Evolutionary conservation across 2,329 filamentous ascomycete genomes (phyloP).

Genomic region (Colletotrichum sp.): DNA sequence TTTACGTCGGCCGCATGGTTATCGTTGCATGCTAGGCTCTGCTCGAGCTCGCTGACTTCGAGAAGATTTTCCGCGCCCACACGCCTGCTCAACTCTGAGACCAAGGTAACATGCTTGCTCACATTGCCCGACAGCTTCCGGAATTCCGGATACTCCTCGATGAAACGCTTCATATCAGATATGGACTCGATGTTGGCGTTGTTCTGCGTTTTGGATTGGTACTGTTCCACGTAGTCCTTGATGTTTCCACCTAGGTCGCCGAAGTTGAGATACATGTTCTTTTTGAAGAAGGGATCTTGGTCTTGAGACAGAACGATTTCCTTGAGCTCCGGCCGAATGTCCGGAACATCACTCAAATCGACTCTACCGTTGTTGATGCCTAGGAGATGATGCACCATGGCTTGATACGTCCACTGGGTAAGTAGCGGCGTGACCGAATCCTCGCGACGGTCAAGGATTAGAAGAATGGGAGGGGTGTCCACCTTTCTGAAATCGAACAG

Average conservation of each 20-base stretch:
- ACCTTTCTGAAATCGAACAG: slow-evolving; percentile 95
- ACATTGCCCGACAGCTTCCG: slow-evolving; percentile 96
- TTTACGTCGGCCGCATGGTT: slow-evolving; percentile 93
- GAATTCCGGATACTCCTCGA: slow-evolving; percentile 98
- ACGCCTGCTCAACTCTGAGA: slow-evolving; percentile 88
- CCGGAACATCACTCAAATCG: slow-evolving; percentile 82
- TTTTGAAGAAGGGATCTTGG: slow-evolving; percentile 97
- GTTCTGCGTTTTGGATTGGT: slow-evolving; percentile 96
- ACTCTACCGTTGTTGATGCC: slow-evolving; percentile 96
- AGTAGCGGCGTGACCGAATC: slow-evolving; percentile 94
- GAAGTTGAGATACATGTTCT: slow-evolving; percentile 99
- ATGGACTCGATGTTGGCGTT: slow-evolving; percentile 97
- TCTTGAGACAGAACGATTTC: slow-evolving; percentile 97
- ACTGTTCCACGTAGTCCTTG: slow-evolving; percentile 98
- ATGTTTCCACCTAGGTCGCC: slow-evolving; percentile 94
- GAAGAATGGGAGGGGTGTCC: slow-evolving; percentile 90
- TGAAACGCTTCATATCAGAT: slow-evolving; percentile 98
- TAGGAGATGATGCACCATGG: slow-evolving; percentile 98
- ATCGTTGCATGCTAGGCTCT: slow-evolving; percentile 95
- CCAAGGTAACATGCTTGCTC: slow-evolving; percentile 96
- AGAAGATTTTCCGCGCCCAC: slow-evolving; percentile 86
- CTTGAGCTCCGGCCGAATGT: slow-evolving; percentile 83
- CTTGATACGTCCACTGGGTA: slow-evolving; percentile 99
- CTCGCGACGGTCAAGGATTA: slow-evolving; percentile 89
- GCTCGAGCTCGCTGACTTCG: slow-evolving; percentile 97